Conservation (phyloP, 1,284 basidiomycete species). For the Porodaedalea pini region DNA sequence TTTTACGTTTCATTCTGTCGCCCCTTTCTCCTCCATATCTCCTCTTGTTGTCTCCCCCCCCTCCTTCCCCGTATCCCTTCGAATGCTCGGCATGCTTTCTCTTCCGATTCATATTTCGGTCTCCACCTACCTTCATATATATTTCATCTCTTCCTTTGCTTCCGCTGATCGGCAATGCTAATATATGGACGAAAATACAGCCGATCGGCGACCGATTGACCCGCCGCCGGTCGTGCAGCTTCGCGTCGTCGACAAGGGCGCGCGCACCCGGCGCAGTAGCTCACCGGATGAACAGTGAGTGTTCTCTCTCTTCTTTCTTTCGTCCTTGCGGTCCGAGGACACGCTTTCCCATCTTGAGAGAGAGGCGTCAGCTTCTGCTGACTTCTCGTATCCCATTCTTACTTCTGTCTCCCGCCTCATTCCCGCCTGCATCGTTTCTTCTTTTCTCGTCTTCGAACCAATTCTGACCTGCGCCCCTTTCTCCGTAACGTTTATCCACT, state of each 20-base stretch:
- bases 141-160: background rate
- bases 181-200: conserved; percentile 37
- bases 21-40: background rate
- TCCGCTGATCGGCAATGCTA: background rate
- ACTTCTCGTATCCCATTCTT: background rate
- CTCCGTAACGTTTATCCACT: background rate
- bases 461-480: background rate
- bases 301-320: conserved; percentile 18
- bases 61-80: background rate
- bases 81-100: background rate
- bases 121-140: background rate
- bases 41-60: background rate
- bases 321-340: background rate
- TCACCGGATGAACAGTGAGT: conserved; percentile 22
- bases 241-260: conserved; percentile 74
- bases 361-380: background rate
- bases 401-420: too few species aligned
- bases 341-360: too few species aligned
- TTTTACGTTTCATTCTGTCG: background rate
- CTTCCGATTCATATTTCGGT: background rate
- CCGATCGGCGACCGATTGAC: conserved; percentile 91
- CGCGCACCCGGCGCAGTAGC: conserved; percentile 30
- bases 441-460: conserved; percentile 16
- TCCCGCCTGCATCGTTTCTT: background rate
- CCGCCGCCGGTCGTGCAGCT: conserved; percentile 96